Percentiles rank a stretch among this genome's conserved stretches.
phyloP scores from a whole-genome alignment of 2,329 filamentous ascomycete genomes.

The Dactylonectria estremocensis region DNA sequence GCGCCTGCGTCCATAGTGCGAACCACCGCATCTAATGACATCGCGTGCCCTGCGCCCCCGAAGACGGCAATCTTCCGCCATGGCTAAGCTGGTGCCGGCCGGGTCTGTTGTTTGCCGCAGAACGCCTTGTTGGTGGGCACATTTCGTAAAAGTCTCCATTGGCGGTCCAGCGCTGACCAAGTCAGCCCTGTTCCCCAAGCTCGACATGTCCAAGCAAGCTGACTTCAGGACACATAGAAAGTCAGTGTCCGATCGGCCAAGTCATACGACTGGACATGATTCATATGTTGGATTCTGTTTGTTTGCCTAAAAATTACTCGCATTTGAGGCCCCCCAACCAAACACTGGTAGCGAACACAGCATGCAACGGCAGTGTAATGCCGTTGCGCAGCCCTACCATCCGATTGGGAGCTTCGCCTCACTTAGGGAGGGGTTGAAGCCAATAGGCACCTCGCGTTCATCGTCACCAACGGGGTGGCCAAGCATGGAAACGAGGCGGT shows the following conservation, averaged over 20 bases:
- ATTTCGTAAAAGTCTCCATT: not conserved
- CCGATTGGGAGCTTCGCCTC: not conserved
- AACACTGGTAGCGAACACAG: not conserved
- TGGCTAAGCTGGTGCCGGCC: not conserved
- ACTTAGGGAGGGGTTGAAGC: not conserved
- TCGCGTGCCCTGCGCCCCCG: conserved; percentile 12
- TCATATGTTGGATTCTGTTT: not conserved
- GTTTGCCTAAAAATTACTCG: not conserved
- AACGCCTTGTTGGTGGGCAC: not conserved
- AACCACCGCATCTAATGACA: conserved; percentile 5
- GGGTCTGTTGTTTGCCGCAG: not conserved
- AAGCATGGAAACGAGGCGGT: not conserved
- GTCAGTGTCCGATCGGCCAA: not conserved
- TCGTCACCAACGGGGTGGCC: not conserved
- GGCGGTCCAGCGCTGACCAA: not conserved
- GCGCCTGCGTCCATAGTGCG: conserved; percentile 6
- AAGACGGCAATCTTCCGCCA: conserved; percentile 10
- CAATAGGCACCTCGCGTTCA: not conserved
- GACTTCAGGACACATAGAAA: conserved; percentile 10
- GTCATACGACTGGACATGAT: not conserved
- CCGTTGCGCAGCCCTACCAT: not conserved
- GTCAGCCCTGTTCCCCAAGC: not conserved
- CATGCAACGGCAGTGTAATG: not conserved
- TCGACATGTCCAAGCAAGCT: conserved; percentile 17
- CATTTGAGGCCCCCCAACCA: not conserved